Evolutionary conservation across 371 early-diverging fungal genomes (phyloP).

Genomic region (Modicella reniformis): DNA sequence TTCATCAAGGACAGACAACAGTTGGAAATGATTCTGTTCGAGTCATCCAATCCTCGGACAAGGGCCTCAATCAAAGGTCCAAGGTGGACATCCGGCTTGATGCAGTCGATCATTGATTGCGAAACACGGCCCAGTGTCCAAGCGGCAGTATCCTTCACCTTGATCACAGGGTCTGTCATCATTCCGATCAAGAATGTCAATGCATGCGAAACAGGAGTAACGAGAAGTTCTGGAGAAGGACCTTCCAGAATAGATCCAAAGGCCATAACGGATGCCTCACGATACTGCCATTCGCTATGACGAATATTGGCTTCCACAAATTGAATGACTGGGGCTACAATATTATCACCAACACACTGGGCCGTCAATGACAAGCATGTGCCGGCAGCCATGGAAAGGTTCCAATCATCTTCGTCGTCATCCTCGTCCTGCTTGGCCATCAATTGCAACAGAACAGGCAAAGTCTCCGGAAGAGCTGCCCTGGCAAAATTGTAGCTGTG

Average conservation of each 20-base stretch:
- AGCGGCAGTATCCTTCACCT: constrained; percentile 94
- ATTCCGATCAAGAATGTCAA: constrained; percentile 86
- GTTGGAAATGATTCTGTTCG: constrained; percentile 88
- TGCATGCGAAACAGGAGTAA: constrained; percentile 85
- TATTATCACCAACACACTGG: constrained; percentile 78
- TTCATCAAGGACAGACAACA: constrained; percentile 91
- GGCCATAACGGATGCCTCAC: constrained; percentile 97
- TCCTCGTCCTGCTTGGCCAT: constrained; percentile 95
- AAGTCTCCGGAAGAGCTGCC: constrained; percentile 77
- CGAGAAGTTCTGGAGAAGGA: constrained; percentile 73
- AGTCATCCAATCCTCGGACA: constrained; percentile 83
- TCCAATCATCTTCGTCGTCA: constrained; percentile 98
- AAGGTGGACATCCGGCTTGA: constrained; percentile 80
- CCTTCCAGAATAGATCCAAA: constrained; percentile 97
- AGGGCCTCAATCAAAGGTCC: constrained; percentile 79
- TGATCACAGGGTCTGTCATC: constrained; percentile 85
- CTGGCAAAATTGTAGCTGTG: constrained; percentile 80
- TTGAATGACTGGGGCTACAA: constrained; percentile 85
- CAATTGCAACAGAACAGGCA: constrained; percentile 86
- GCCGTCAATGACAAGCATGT: constrained; percentile 92
- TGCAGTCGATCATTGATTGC: constrained; percentile 75
- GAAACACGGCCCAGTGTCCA: constrained; percentile 96
- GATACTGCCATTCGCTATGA: constrained; percentile 87
- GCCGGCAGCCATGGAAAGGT: constrained; percentile 95
- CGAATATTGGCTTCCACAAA: constrained; percentile 89